Evolutionary conservation across 2,329 filamentous ascomycete species (phyloP), one percentile per base, ranked within the genome.

Genomic region (Alternaria arborescens): DNA sequence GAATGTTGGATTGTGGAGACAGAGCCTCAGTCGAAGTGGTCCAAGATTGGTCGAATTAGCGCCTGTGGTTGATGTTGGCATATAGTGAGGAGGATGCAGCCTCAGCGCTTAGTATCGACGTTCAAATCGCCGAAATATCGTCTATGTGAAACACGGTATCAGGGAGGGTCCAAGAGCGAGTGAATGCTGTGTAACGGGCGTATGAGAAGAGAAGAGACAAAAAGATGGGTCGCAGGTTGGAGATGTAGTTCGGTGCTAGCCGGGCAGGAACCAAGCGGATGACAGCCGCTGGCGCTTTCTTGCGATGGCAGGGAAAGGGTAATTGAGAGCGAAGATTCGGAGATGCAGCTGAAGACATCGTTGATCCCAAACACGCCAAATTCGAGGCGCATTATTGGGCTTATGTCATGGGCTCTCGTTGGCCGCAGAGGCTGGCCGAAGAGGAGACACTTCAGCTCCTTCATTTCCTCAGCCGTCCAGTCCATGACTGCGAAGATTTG

Each of bases 21-120:
- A 55, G 55, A 60, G 65, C 56, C 60, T 61, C 61, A 53, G 65
- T 50, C 53, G 55, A 44, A 44, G 60, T 50, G 12, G 62, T 56
- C 24, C 61, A 66, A 69, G 72, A 77, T 75, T 77, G 74, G 74
- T 64, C 63, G 58, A 61, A 61, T 76, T 76, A 70, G 69, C 70
- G 70, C 69, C 65, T 62, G 71, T 67, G 63, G 62, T 62, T 64
- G 66, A 67, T 63, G 71, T 58, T 65, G 63, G 54, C 47, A 56
- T 61, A 64, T 64, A 68, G 66, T 62, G 65, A 58, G 61, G 63
- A 67, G 61, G 60, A 71, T 61, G 65, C 59, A 68, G 72, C 63
- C 72, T 69, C 65, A 67, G 75, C 74, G 75, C 74, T 73, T 77
- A 76, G 66, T 65, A 71, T 62, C 62, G 65, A 61, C 50, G 58